Conservation (phyloP, 371 early-diverging fungal genomes). For the Mortierella sp. region DNA sequence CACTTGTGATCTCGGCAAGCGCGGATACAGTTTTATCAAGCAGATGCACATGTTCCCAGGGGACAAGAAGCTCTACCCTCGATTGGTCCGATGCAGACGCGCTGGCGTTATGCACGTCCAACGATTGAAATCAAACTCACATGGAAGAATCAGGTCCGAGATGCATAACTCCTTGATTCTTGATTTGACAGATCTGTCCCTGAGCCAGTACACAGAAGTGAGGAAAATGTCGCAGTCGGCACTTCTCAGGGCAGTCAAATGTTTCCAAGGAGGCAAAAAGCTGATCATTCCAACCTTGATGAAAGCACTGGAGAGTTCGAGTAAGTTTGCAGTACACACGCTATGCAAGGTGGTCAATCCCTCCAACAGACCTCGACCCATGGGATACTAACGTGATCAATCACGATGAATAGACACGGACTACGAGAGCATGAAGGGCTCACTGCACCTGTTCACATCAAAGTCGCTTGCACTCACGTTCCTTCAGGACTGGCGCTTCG, state of each 20-base stretch:
- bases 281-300: slow-evolving; percentile 68
- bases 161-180: slow-evolving; percentile 64
- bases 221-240: slow-evolving; percentile 75
- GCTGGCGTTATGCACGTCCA: slow-evolving; percentile 66
- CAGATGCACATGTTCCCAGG: slow-evolving; percentile 58
- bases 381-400: no score
- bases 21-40: slow-evolving; percentile 72
- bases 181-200: slow-evolving; percentile 70
- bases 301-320: slow-evolving; percentile 62
- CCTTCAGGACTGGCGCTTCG: slow-evolving; percentile 72
- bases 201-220: slow-evolving; percentile 80
- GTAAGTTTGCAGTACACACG: slow-evolving; percentile 22
- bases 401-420: slow-evolving; percentile 48
- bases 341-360: no score
- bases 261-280: slow-evolving; percentile 67
- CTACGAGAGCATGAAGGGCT: slow-evolving; percentile 81
- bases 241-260: slow-evolving; percentile 62
- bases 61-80: slow-evolving; percentile 42
- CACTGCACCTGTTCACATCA: slow-evolving; percentile 73
- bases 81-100: slow-evolving; percentile 50
- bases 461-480: slow-evolving; percentile 64
- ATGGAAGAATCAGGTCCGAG: slow-evolving; percentile 56
- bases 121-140: slow-evolving; percentile 71
- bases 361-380: no score
- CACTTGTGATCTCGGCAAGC: slow-evolving; percentile 59